These are phyloP conservation scores for Candida arabinofermentans DNA, from an alignment of 805 yeast genomes.

Conservation along the genomic window DNA sequence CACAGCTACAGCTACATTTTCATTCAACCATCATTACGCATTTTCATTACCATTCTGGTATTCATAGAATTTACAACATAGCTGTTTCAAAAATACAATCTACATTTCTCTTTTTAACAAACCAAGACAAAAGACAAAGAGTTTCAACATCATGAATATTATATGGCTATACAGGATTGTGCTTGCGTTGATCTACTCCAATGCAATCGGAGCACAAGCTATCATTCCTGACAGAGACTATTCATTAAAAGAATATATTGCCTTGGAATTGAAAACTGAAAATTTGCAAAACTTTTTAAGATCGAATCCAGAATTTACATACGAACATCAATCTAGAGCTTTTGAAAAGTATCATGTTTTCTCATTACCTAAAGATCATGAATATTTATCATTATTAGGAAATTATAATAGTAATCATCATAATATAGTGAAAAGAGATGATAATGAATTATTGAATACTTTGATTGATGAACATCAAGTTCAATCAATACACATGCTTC, in stretches of 20 bases:
- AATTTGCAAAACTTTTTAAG: slow-evolving; percentile 35
- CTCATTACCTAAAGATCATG: slow-evolving; percentile 43
- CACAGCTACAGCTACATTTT: no score
- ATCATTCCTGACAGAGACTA: slow-evolving; percentile 41
- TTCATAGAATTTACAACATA: no score
- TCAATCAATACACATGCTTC: slow-evolving; percentile 50
- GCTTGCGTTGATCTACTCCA: not conserved
- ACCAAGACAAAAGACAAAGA: no score
- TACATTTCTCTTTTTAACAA: no score
- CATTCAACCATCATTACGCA: no score
- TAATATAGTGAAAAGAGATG: slow-evolving; percentile 29
- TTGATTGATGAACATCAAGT: slow-evolving; percentile 30
- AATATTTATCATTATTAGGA: slow-evolving; percentile 32
- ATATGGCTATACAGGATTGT: slow-evolving; percentile 2
- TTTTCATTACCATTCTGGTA: no score
- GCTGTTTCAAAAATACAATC: no score
- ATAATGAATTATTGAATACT: slow-evolving; percentile 25
- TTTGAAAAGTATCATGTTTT: slow-evolving; percentile 63
- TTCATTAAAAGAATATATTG: slow-evolving; percentile 50
- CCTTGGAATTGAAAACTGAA: slow-evolving; percentile 47
- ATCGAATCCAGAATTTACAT: slow-evolving; percentile 43
- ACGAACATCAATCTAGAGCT: slow-evolving; percentile 63
- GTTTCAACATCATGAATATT: slow-evolving; percentile 2
- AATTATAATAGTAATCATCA: slow-evolving; percentile 31
- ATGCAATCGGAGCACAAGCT: not conserved